phyloP scores from a whole-genome alignment of 2,329 filamentous ascomycete genomes.

The Neonectria hederae region DNA sequence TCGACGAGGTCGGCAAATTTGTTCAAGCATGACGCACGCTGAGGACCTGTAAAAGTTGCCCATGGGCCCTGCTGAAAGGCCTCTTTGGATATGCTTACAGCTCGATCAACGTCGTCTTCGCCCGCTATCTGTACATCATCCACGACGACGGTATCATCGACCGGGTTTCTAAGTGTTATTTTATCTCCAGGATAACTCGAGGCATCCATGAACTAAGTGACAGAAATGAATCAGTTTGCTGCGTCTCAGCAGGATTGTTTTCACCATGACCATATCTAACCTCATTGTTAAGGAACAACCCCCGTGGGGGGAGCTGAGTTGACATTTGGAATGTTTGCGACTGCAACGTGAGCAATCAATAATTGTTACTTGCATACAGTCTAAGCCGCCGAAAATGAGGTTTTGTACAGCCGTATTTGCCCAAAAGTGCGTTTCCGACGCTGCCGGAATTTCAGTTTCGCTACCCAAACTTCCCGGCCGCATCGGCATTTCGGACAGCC shows the following conservation, averaged over 20 bases:
- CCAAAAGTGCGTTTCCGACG: background rate
- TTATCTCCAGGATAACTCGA: background rate
- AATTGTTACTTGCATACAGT: background rate
- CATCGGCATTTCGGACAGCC: background rate
- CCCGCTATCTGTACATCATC: background rate
- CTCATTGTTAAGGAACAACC: background rate
- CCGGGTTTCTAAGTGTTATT: background rate
- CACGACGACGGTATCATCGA: background rate
- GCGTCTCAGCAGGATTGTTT: background rate
- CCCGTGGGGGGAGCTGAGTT: background rate
- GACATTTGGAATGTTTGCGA: background rate
- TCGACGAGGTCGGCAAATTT: background rate
- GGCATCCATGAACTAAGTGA: background rate
- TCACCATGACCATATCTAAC: background rate
- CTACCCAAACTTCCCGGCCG: background rate
- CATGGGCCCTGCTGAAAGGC: background rate
- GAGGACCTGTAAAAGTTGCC: background rate
- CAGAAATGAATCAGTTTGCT: background rate
- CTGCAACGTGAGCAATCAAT: background rate
- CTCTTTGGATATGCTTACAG: background rate
- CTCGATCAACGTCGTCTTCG: background rate
- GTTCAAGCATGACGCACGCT: background rate
- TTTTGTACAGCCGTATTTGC: background rate
- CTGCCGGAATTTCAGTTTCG: background rate
- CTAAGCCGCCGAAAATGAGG: background rate